A percentile compares a stretch with the other conserved stretches of the same genome.
These are phyloP conservation scores for Diaporthe velutina DNA, from an alignment of 2,329 filamentous ascomycete genomes.

Conservation along the genomic window DNA sequence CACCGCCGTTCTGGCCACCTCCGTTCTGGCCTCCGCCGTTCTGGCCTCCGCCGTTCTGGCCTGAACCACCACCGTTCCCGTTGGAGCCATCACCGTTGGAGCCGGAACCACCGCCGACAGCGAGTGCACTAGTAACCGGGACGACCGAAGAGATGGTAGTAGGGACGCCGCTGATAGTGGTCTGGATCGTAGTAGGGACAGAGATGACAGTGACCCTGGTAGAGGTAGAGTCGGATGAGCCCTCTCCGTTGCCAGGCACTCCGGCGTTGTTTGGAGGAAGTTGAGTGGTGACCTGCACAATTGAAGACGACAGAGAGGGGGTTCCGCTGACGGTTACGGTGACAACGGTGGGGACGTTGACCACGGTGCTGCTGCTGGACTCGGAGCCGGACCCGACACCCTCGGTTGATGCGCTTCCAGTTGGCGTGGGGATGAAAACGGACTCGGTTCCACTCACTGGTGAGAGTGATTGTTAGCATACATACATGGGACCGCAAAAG, in stretches of 20 bases:
- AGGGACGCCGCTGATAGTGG: conserved; percentile 20
- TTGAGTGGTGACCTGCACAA: conserved; percentile 1
- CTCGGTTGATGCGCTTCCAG: no score
- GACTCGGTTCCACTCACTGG: conserved; percentile 14
- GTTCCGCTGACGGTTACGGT: conserved; percentile 26
- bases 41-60: neutral
- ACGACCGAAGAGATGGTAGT: conserved; percentile 7
- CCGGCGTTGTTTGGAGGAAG: conserved; percentile 4
- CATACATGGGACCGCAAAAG: no score
- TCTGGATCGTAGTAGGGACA: conserved; percentile 19
- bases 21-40: neutral
- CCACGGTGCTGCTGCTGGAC: neutral
- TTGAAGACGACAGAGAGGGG: conserved; percentile 5
- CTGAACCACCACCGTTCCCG: neutral
- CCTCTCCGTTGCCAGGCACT: neutral
- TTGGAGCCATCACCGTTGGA: neutral
- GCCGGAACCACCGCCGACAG: neutral
- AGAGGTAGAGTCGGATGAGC: neutral
- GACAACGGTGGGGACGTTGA: conserved; percentile 20
- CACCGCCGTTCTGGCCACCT: neutral
- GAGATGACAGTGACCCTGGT: conserved; percentile 3
- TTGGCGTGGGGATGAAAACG: conserved; percentile 19
- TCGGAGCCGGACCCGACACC: neutral
- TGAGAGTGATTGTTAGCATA: neutral
- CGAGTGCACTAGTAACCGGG: neutral